Conservation (phyloP, 1,139 yeast species). For the Barnettozyma hawaiiensis region DNA sequence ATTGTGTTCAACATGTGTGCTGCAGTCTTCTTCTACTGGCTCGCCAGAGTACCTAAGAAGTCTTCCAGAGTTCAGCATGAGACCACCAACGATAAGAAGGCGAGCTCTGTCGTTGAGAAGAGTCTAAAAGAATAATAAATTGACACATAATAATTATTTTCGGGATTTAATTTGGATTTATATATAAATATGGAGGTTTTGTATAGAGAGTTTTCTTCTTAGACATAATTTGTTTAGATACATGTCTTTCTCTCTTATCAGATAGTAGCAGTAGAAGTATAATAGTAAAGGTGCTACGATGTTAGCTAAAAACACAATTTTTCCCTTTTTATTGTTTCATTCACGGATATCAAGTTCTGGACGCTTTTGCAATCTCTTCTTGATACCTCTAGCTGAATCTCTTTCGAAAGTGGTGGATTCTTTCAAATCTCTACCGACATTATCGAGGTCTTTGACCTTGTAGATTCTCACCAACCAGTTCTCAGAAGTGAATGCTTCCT, state of each 20-base stretch:
- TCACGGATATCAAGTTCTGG: slow-evolving; percentile 48
- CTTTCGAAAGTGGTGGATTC: slow-evolving; percentile 45
- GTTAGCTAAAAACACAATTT: no score
- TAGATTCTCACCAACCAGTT: slow-evolving; percentile 96
- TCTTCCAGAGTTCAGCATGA: slow-evolving; percentile 5
- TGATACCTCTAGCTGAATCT: slow-evolving; percentile 29
- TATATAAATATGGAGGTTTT: background rate
- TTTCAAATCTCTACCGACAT: slow-evolving; percentile 69
- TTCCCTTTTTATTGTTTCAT: no score
- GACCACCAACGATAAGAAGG: background rate
- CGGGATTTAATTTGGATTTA: background rate
- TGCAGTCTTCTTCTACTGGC: slow-evolving; percentile 57
- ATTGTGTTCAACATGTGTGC: slow-evolving; percentile 46
- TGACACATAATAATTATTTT: background rate
- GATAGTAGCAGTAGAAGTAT: background rate
- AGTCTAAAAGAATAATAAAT: no score
- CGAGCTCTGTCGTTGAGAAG: no score
- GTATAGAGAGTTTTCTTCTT: background rate
- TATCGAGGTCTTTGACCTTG: slow-evolving; percentile 86
- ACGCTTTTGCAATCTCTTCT: slow-evolving; percentile 46
- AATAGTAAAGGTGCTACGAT: no score
- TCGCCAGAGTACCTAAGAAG: slow-evolving; percentile 63
- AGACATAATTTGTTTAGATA: background rate
- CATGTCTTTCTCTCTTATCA: background rate
- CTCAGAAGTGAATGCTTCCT: slow-evolving; percentile 92